Evolutionary conservation across 352 stramenopile genomes (phyloP).

Genomic region (Thraustochytrium striatum): DNA sequence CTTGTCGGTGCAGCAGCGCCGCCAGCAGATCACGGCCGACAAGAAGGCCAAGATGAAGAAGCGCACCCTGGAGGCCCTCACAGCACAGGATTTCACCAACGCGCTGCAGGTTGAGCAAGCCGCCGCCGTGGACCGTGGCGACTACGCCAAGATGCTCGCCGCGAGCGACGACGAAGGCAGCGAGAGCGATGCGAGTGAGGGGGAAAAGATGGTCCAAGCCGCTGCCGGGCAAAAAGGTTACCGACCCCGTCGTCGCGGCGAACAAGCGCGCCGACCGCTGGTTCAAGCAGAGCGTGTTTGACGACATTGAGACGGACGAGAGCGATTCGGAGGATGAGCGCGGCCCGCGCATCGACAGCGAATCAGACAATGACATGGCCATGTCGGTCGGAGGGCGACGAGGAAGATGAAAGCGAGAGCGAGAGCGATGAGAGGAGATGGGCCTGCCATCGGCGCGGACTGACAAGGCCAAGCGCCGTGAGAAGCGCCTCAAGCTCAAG

Average conservation of each 20-base stretch:
- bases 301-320: constrained; percentile 31
- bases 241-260: background rate
- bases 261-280: constrained; percentile 34
- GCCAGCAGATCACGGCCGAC: constrained; percentile 21
- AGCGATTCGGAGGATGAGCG: constrained; percentile 44
- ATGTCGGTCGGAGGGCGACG: background rate
- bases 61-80: constrained; percentile 35
- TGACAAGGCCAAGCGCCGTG: constrained; percentile 94
- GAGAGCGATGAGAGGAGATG: constrained; percentile 36
- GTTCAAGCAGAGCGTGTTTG: constrained; percentile 43
- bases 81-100: constrained; percentile 11
- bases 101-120: constrained; percentile 48
- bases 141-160: constrained; percentile 24
- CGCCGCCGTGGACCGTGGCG: background rate
- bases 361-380: constrained; percentile 14
- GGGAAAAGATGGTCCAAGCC: constrained; percentile 37
- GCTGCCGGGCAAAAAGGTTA: background rate
- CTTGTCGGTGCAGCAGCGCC: constrained; percentile 21
- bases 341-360: background rate
- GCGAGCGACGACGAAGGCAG: constrained; percentile 12
- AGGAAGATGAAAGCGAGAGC: constrained; percentile 21
- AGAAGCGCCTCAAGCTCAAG: constrained; percentile 90
- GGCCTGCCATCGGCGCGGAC: constrained; percentile 89
- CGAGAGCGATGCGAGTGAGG: constrained; percentile 13
- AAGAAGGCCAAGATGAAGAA: constrained; percentile 53